Evolutionary conservation across 345 rosid genomes (phyloP).

Genomic region (Dipteronia dyeriana): DNA sequence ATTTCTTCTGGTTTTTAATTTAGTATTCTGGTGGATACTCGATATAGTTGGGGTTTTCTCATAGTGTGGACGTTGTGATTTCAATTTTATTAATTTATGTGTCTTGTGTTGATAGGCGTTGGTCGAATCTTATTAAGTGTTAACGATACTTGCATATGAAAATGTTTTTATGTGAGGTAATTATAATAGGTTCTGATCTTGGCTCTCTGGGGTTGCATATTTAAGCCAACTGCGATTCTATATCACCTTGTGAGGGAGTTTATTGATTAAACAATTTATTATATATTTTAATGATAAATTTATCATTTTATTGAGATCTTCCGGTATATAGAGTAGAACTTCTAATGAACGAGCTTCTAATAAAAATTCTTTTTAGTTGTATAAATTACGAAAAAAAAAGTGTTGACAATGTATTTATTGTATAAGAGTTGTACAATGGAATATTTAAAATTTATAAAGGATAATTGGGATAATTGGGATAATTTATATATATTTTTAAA

Average conservation of each 20-base stretch:
- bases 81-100: background rate
- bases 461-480: too few relatives aligned
- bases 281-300: background rate
- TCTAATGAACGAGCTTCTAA: too few relatives aligned
- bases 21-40: background rate
- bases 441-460: too few relatives aligned
- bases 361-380: too few relatives aligned
- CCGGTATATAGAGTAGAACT: too few relatives aligned
- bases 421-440: too few relatives aligned
- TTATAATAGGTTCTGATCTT: background rate
- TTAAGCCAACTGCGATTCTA: background rate
- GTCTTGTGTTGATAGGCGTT: background rate
- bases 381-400: too few relatives aligned
- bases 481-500: too few relatives aligned
- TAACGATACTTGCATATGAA: background rate
- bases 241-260: constrained; percentile 3
- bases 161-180: background rate
- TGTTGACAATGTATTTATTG: too few relatives aligned
- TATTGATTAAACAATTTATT: background rate
- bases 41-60: background rate
- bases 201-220: constrained; percentile 11
- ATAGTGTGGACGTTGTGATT: background rate
- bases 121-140: background rate
- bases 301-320: too few relatives aligned
- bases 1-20: constrained; percentile 10